Conservation (phyloP, 2,329 filamentous ascomycete species). For the Talaromyces verruculosus region DNA sequence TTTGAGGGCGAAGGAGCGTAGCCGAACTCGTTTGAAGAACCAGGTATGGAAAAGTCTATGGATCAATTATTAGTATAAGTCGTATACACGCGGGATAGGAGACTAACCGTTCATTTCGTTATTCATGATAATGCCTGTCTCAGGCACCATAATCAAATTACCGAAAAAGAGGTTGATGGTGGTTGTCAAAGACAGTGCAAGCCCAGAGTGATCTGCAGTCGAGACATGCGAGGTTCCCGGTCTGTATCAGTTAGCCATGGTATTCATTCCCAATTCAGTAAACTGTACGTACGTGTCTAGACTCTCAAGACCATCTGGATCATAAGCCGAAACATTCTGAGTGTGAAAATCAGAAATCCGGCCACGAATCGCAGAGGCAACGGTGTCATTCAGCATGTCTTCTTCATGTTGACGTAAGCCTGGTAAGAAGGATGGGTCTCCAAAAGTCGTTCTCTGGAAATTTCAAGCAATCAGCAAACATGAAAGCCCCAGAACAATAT, state of each 20-base stretch:
- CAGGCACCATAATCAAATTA: slow-evolving; percentile 71
- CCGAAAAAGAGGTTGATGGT: slow-evolving; percentile 89
- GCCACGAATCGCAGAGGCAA: slow-evolving; percentile 59
- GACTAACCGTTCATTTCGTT: slow-evolving; percentile 59
- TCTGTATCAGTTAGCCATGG: slow-evolving; percentile 27
- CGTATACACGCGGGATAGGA: slow-evolving; percentile 17
- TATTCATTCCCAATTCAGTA: neutral
- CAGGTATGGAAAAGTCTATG: slow-evolving; percentile 82
- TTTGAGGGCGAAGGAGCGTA: slow-evolving; percentile 78
- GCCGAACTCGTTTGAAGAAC: slow-evolving; percentile 74
- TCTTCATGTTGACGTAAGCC: slow-evolving; percentile 64
- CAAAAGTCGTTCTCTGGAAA: slow-evolving; percentile 67
- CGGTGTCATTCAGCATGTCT: slow-evolving; percentile 63
- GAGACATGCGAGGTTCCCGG: slow-evolving; percentile 57
- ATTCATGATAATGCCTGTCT: slow-evolving; percentile 77
- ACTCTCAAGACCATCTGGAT: slow-evolving; percentile 65
- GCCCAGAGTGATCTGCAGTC: slow-evolving; percentile 67
- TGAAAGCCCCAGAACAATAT: neutral
- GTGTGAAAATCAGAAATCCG: slow-evolving; percentile 73
- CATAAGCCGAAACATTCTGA: slow-evolving; percentile 70
- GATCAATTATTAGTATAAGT: slow-evolving; percentile 20
- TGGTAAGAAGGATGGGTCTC: slow-evolving; percentile 74
- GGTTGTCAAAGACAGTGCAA: slow-evolving; percentile 79
- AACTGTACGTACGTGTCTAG: slow-evolving; percentile 56
- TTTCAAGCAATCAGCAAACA: neutral